Evolutionary conservation across 768 basidiomycete genomes (phyloP).

Genomic region (Agrocybe praecox): DNA sequence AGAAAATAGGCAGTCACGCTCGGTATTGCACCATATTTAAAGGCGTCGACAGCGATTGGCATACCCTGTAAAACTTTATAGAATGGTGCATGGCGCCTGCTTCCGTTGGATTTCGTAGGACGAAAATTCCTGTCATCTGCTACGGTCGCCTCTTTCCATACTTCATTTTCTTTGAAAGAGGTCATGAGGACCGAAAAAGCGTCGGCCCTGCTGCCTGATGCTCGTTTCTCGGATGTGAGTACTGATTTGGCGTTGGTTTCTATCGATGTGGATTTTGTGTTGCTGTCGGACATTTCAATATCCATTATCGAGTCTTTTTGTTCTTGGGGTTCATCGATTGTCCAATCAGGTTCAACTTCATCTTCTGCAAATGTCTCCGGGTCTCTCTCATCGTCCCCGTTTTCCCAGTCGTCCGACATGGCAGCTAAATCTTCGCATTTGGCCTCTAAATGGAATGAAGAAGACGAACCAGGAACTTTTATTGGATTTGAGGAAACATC

Average conservation of each 20-base stretch:
- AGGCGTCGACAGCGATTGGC: conserved; percentile 98
- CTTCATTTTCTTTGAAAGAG: conserved; percentile 76
- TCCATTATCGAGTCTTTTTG: neutral
- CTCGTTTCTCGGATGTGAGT: neutral
- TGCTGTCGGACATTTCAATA: neutral
- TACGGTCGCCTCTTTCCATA: conserved; percentile 80
- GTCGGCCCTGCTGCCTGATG: conserved; percentile 23
- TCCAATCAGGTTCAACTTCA: conserved; percentile 3
- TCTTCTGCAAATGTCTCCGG: neutral
- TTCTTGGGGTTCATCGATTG: neutral
- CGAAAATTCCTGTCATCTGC: conserved; percentile 51
- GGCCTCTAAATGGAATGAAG: neutral
- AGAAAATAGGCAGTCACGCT: conserved; percentile 89
- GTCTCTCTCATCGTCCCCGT: conserved; percentile 66
- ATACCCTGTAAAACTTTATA: conserved; percentile 96
- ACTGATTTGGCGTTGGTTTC: neutral
- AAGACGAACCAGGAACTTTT: neutral
- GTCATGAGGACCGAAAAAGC: conserved; percentile 89
- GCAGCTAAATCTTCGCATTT: conserved; percentile 27
- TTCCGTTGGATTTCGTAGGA: conserved; percentile 46
- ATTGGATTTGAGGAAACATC: neutral
- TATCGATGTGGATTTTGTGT: neutral
- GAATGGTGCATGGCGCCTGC: conserved; percentile 83
- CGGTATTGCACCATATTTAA: conserved; percentile 91
- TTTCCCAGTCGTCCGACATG: conserved; percentile 58